Conservation (phyloP, 345 rosid genomes). For the Arabis hirsuta region DNA sequence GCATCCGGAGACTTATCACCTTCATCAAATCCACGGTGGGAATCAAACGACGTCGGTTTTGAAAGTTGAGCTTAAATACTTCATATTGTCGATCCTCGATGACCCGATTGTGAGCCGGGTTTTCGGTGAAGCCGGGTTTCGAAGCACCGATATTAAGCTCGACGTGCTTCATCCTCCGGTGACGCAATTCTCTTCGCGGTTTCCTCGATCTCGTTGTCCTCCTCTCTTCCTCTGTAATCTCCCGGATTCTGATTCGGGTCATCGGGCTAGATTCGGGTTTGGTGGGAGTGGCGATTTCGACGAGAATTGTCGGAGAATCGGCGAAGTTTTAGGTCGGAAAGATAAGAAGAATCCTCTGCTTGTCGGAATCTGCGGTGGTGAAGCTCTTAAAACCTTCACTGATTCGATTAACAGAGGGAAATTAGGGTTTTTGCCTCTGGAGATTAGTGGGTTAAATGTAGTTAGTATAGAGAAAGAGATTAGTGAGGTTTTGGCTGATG, state of each 20-base stretch:
- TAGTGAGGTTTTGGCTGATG: slow-evolving; percentile 39
- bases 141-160: slow-evolving; percentile 63
- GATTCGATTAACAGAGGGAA: slow-evolving; percentile 46
- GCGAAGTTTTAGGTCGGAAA: slow-evolving; percentile 47
- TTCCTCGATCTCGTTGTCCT: slow-evolving; percentile 46
- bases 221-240: slow-evolving; percentile 56
- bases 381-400: slow-evolving; percentile 51
- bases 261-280: slow-evolving; percentile 44
- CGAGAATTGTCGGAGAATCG: slow-evolving; percentile 55
- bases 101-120: slow-evolving; percentile 78
- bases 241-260: slow-evolving; percentile 46
- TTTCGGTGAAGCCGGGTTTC: slow-evolving; percentile 69
- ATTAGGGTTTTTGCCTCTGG: slow-evolving; percentile 46
- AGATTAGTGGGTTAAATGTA: slow-evolving; percentile 50
- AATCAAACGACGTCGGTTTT: slow-evolving; percentile 46
- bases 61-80: slow-evolving; percentile 66
- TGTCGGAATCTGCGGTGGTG: slow-evolving; percentile 54
- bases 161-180: slow-evolving; percentile 66
- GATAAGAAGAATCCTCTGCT: slow-evolving; percentile 57
- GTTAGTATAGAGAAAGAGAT: slow-evolving; percentile 54
- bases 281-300: slow-evolving; percentile 38
- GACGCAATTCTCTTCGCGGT: slow-evolving; percentile 41
- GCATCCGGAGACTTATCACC: slow-evolving; percentile 76
- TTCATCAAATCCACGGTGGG: slow-evolving; percentile 59
- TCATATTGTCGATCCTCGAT: slow-evolving; percentile 65